phyloP scores from a whole-genome alignment of 1,284 basidiomycete species.

The Porogramme epimiltina region DNA sequence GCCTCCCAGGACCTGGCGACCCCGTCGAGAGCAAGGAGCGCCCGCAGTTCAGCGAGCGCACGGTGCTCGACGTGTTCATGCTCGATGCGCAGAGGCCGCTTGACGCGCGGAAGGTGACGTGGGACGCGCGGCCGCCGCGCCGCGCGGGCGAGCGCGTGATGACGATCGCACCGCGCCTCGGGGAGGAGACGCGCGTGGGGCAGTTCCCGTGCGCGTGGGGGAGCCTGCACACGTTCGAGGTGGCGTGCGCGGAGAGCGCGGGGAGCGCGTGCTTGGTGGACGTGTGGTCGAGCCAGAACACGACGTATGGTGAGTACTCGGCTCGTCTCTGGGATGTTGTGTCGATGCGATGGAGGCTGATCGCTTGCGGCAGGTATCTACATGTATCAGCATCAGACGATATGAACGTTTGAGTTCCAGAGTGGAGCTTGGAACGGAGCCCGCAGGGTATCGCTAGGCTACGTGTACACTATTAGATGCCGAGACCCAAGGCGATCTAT shows the following conservation, averaged over 20 bases:
- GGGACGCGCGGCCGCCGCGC: slow-evolving; percentile 15
- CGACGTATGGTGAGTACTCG: slow-evolving; percentile 25
- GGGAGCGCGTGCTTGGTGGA: slow-evolving; percentile 23
- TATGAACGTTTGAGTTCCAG: too few relatives aligned
- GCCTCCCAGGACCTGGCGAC: slow-evolving; percentile 21
- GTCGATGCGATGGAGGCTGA: not conserved
- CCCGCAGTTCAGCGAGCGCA: too few relatives aligned
- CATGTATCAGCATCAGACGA: slow-evolving; percentile 30
- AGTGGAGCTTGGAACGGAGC: too few relatives aligned
- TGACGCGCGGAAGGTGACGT: slow-evolving; percentile 25
- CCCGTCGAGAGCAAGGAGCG: slow-evolving; percentile 20
- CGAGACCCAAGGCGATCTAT: too few relatives aligned
- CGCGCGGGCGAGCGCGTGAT: slow-evolving; percentile 13
- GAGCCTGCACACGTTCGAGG: slow-evolving; percentile 23
- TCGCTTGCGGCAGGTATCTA: slow-evolving; percentile 22
- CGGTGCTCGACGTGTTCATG: too few relatives aligned
- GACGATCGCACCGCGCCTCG: slow-evolving; percentile 18
- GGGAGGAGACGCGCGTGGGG: slow-evolving; percentile 20
- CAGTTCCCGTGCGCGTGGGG: slow-evolving; percentile 27
- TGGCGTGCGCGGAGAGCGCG: slow-evolving; percentile 14
- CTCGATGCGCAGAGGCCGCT: slow-evolving; percentile 16
- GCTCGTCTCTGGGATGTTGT: too few relatives aligned
- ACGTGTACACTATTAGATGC: too few relatives aligned
- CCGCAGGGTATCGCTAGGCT: too few relatives aligned
- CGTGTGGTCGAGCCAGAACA: slow-evolving; percentile 29